Evolutionary conservation across 306 rosid species (phyloP).

Genomic region (Quercus suber): DNA sequence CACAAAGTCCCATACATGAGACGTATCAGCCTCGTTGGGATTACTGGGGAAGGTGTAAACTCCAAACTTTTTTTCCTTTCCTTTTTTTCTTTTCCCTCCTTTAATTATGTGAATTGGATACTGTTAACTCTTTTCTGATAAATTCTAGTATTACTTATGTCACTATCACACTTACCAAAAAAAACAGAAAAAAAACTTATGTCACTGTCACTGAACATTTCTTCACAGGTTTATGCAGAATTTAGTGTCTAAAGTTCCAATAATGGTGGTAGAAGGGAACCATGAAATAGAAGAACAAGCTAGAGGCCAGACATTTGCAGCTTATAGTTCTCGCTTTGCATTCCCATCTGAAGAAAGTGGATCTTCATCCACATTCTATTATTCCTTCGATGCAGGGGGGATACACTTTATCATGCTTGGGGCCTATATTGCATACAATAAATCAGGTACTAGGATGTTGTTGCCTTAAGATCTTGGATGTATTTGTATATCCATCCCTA

Average conservation of each 20-base stretch:
- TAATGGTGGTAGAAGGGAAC: conserved; percentile 90
- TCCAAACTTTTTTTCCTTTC: neutral
- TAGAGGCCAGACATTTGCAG: conserved; percentile 45
- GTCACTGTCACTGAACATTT: conserved; percentile 12
- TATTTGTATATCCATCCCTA: neutral
- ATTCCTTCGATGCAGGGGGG: conserved; percentile 86
- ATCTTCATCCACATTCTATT: conserved; percentile 71
- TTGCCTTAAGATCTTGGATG: neutral
- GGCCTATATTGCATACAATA: conserved; percentile 57
- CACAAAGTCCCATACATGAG: conserved; percentile 73
- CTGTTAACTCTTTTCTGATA: neutral
- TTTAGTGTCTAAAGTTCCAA: conserved; percentile 67
- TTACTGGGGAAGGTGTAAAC: conserved; percentile 80
- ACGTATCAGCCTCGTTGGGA: conserved; percentile 94
- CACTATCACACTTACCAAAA: too few relatives aligned
- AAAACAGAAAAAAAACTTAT: too few relatives aligned
- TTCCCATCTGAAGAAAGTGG: conserved; percentile 86
- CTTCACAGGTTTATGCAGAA: conserved; percentile 77
- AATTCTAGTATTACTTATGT: conserved; percentile 7
- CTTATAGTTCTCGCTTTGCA: conserved; percentile 89
- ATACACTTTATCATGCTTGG: conserved; percentile 90
- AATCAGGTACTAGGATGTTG: conserved; percentile 36
- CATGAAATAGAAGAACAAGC: conserved; percentile 78
- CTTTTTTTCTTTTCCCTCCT: neutral
- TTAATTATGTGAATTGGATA: neutral